These are phyloP conservation scores for Aspergillus biplanus DNA, from an alignment of 495 filamentous ascomycete species.

Conservation along the genomic window DNA sequence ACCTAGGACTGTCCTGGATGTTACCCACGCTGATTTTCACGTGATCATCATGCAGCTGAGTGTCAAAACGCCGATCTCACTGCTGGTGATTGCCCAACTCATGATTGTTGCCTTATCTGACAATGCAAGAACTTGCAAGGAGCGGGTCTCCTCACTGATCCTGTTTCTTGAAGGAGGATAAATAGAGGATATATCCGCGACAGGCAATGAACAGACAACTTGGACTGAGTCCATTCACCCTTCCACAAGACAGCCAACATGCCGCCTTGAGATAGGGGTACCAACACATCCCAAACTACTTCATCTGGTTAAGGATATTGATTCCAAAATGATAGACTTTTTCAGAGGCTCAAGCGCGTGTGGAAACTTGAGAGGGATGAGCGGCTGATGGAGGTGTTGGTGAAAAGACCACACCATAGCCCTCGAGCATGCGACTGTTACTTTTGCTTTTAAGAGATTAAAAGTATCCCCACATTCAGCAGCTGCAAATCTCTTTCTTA, in stretches of 20 bases:
- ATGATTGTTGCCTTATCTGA: constrained; percentile 26
- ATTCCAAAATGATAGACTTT: background rate
- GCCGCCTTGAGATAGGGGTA: constrained; percentile 39
- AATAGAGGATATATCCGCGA: constrained; percentile 55
- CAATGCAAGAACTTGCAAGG: constrained; percentile 41
- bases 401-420: too few species aligned
- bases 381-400: too few species aligned
- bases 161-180: constrained; percentile 70
- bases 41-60: constrained; percentile 13
- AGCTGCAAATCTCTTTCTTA: too few species aligned
- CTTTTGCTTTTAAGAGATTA: too few species aligned
- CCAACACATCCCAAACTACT: constrained; percentile 10
- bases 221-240: constrained; percentile 59
- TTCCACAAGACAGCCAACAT: constrained; percentile 37
- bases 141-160: constrained; percentile 41
- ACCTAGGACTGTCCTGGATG: background rate
- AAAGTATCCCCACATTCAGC: too few species aligned
- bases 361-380: too few species aligned
- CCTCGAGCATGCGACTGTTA: too few species aligned
- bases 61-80: constrained; percentile 12
- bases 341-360: background rate
- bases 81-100: constrained; percentile 22
- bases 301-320: background rate
- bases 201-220: constrained; percentile 40
- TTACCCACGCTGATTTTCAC: constrained; percentile 7